A percentile compares a stretch with the other conserved stretches of the same genome.
phyloP scores from a whole-genome alignment of 306 rosid genomes.

The Trifolium dubium region DNA sequence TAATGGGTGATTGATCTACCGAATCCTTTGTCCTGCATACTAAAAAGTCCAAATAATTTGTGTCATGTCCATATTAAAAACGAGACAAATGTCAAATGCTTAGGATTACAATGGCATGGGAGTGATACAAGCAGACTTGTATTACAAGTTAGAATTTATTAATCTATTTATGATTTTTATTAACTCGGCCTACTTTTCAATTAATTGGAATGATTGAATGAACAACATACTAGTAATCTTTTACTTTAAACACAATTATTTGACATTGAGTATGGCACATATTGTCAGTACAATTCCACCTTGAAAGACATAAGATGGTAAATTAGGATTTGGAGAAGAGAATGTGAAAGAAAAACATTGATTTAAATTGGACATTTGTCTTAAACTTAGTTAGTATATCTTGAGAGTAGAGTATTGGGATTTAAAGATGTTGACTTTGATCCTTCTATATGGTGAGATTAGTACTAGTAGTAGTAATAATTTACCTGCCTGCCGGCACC shows the following conservation, averaged over 20 bases:
- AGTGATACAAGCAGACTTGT: not conserved
- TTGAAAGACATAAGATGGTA: too few species aligned
- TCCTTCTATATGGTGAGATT: not conserved
- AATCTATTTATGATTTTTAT: not conserved
- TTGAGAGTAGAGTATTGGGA: too few species aligned
- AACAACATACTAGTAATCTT: too few species aligned
- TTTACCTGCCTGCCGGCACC: not conserved
- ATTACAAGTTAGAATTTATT: not conserved
- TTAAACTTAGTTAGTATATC: too few species aligned
- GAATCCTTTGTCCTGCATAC: conserved; percentile 35
- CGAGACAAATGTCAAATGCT: not conserved
- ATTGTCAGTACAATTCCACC: too few species aligned
- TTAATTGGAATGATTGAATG: too few species aligned
- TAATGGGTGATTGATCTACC: conserved; percentile 30
- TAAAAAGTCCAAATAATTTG: not conserved
- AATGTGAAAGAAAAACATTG: too few species aligned
- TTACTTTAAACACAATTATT: too few species aligned
- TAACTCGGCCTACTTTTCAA: too few species aligned
- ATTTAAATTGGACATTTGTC: too few species aligned
- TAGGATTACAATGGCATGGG: not conserved
- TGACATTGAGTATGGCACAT: too few species aligned
- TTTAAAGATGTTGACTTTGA: not conserved
- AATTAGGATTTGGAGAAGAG: too few species aligned
- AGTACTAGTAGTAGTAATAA: not conserved
- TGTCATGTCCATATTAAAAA: conserved; percentile 1